Conservation (phyloP, 31 red algal species). For the Asparagopsis taxiformis region DNA sequence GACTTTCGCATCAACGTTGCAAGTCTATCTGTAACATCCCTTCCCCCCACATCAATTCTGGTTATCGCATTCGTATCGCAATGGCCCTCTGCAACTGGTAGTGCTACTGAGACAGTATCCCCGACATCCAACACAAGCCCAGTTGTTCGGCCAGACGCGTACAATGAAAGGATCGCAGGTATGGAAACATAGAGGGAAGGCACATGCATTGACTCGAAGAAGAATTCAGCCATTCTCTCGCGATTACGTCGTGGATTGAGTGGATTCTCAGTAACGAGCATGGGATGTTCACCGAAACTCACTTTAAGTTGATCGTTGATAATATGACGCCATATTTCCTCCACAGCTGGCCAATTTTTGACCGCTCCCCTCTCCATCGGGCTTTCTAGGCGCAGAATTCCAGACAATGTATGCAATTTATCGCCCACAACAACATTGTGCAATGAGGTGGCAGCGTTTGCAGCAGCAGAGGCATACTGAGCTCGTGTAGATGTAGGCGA, state of each 20-base stretch:
- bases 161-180: constrained; percentile 75
- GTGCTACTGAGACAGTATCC: constrained; percentile 53
- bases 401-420: constrained; percentile 13
- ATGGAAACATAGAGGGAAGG: constrained; percentile 72
- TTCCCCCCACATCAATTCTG: constrained; percentile 67
- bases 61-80: constrained; percentile 46
- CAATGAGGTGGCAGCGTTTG: background rate
- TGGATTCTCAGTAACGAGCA: constrained; percentile 77
- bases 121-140: constrained; percentile 84
- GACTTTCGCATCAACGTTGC: constrained; percentile 56
- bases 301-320: constrained; percentile 43
- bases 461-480: background rate
- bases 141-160: constrained; percentile 75
- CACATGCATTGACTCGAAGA: constrained; percentile 71
- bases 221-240: constrained; percentile 61
- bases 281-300: constrained; percentile 57
- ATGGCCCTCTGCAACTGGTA: constrained; percentile 72
- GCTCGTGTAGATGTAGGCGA: constrained; percentile 5
- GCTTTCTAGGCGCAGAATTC: constrained; percentile 37
- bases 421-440: constrained; percentile 33
- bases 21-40: constrained; percentile 71
- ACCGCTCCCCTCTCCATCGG: constrained; percentile 61
- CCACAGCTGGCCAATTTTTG: constrained; percentile 46
- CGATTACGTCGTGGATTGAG: constrained; percentile 73
- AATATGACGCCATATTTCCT: constrained; percentile 50